Evolutionary conservation across 2,329 filamentous ascomycete genomes (phyloP).

Genomic region (Graphium sp.): DNA sequence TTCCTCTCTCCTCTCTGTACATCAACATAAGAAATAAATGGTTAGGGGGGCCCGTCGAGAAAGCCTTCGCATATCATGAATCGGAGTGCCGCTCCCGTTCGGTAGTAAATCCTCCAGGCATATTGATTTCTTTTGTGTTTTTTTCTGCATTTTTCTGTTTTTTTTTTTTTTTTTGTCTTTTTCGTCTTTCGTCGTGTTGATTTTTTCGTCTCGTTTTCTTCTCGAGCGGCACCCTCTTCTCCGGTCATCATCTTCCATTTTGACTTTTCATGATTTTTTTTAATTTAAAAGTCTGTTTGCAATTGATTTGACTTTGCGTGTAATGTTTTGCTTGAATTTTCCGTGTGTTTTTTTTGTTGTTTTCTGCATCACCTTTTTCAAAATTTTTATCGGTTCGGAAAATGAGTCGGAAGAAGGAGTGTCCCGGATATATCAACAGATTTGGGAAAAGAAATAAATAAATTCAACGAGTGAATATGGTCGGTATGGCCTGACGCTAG

Average conservation of each 20-base stretch:
- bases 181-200: neutral
- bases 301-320: constrained; percentile 16
- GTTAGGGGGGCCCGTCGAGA: neutral
- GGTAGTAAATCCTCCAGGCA: too few relatives aligned
- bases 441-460: neutral
- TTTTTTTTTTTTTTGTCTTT: neutral
- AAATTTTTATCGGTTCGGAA: neutral
- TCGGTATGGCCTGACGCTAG: constrained; percentile 7
- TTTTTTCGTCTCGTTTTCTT: neutral
- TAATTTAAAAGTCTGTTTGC: constrained; percentile 11
- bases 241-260: constrained; percentile 6
- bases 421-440: constrained; percentile 1
- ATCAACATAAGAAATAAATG: neutral
- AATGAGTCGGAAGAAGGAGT: neutral
- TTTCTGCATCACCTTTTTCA: constrained; percentile 2
- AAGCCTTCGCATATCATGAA: neutral
- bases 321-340: constrained; percentile 3
- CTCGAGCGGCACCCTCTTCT: neutral
- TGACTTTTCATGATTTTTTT: constrained; percentile 3
- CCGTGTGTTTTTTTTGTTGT: constrained; percentile 1
- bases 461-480: constrained; percentile 9
- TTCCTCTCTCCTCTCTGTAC: too few relatives aligned
- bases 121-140: neutral
- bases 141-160: neutral
- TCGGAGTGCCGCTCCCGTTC: too few relatives aligned